These are phyloP conservation scores for Pseudodiploospora longispora DNA, from an alignment of 2,329 filamentous ascomycete genomes.

Conservation along the genomic window DNA sequence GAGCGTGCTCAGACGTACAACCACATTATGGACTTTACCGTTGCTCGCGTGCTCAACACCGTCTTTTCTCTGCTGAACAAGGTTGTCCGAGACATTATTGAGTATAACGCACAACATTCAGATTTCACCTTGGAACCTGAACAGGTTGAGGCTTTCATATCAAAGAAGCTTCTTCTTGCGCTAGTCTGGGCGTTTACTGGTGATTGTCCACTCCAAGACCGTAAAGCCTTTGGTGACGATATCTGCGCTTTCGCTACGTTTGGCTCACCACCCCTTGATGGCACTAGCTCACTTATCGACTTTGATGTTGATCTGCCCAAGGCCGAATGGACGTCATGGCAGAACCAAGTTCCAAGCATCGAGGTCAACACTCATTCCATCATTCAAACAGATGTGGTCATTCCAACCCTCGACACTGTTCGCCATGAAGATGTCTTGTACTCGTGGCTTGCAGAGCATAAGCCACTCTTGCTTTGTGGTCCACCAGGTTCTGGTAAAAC, in stretches of 20 bases:
- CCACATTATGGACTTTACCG: slow-evolving; percentile 98
- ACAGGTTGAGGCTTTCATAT: slow-evolving; percentile 79
- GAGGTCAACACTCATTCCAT: slow-evolving; percentile 98
- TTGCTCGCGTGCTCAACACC: slow-evolving; percentile 82
- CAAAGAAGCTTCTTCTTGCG: slow-evolving; percentile 89
- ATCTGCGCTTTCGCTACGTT: slow-evolving; percentile 76
- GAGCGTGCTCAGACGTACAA: slow-evolving; percentile 69
- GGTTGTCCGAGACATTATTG: slow-evolving; percentile 80
- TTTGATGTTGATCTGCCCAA: slow-evolving; percentile 84
- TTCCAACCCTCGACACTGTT: slow-evolving; percentile 93
- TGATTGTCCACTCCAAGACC: slow-evolving; percentile 81
- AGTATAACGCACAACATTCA: slow-evolving; percentile 90
- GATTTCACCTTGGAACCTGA: slow-evolving; percentile 91
- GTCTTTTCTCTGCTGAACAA: slow-evolving; percentile 96
- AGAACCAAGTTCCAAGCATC: slow-evolving; percentile 84
- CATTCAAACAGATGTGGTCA: slow-evolving; percentile 96
- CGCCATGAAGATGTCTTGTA: slow-evolving; percentile 98
- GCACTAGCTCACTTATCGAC: slow-evolving; percentile 82
- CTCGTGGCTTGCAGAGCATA: slow-evolving; percentile 98
- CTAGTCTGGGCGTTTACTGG: slow-evolving; percentile 94
- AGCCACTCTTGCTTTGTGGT: slow-evolving; percentile 90
- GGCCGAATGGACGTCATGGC: slow-evolving; percentile 87
- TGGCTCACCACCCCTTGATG: slow-evolving; percentile 72
- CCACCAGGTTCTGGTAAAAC: slow-evolving; percentile 98
- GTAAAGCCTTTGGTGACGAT: slow-evolving; percentile 82